Conservation (phyloP, 345 rosid species). For the Acer yangbiense region DNA sequence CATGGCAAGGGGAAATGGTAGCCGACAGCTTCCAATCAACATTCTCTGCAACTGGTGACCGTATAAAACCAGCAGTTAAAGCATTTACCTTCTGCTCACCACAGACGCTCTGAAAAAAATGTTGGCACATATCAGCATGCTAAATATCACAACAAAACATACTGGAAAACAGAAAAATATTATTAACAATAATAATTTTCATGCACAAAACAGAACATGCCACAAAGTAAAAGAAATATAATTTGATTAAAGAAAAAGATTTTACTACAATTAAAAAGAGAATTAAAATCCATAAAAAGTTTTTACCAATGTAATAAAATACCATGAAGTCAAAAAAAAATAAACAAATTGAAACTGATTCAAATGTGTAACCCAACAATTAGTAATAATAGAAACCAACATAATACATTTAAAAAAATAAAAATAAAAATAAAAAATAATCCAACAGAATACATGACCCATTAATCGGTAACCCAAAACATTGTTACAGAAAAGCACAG, state of each 20-base stretch:
- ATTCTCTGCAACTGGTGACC: slow-evolving; percentile 84
- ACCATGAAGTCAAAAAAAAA: background rate
- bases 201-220: background rate
- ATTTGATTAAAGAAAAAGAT: background rate
- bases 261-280: background rate
- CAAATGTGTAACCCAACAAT: background rate
- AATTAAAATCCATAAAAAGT: background rate
- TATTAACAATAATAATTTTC: background rate
- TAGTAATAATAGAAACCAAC: background rate
- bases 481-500: background rate
- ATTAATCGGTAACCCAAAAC: background rate
- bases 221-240: background rate
- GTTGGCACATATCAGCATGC: slow-evolving; percentile 15
- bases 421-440: too few species aligned
- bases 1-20: slow-evolving; percentile 95
- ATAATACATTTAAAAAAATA: background rate
- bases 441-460: background rate
- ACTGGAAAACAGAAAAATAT: background rate
- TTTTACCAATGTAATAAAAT: background rate
- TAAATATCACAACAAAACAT: background rate
- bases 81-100: slow-evolving; percentile 94
- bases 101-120: slow-evolving; percentile 77
- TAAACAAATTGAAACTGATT: background rate
- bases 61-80: slow-evolving; percentile 82
- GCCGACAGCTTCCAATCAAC: slow-evolving; percentile 96